Base-by-base conservation (phyloP, 1,284 basidiomycete genomes). In the Tilletia setariae region DNA sequence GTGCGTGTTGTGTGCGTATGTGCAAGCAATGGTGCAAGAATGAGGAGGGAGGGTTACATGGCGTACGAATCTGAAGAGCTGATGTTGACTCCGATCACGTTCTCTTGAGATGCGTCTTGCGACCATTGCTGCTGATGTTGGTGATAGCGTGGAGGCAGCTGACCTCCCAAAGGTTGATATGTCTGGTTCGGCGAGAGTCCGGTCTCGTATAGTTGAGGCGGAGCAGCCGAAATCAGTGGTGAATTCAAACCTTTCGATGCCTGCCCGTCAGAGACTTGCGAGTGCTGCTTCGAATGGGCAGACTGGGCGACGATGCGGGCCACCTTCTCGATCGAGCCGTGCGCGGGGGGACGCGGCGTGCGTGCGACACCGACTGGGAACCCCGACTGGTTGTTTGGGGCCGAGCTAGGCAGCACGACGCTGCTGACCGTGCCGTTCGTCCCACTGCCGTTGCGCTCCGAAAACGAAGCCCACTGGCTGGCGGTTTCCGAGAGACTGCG, bases 261-360 rank as follows among this genome's bases (percentile, higher is more conserved):
- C 46, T 19, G 16, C 16, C 46, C 56, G 32, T 61, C 32, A 19
- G 56, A 61, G 30, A 32, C 28, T 30, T 61, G 56, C 30, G 56
- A 61, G 2, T 35, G 56, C 28, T 61, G 56, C 21, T 61, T 61
- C 30, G 56, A 61, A 19, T 61, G 56, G 4, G 56, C 32, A 2
- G 56, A 61, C 4, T 30, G 35, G 3, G 56, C 56, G 19, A 61
- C 28, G 56, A 61, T 61, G 56, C 56, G 56, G 8, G 56, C 56
- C 13, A 61, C 56, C 32, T 61, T 61, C 28, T 61, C 56, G 28
- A 61, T 61, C 56, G 56, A 61, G 8, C 56, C 56, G 30, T 30
- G 56, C 56, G 56, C 28, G 2, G 56, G 30, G 2, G 25, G 56
- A 32, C 56, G 56, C 8, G 56, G 56, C 30, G 56, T 32, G 7